Evolutionary conservation across 1,284 basidiomycete genomes (phyloP).

Genomic region (Wallemia ichthyophaga): DNA sequence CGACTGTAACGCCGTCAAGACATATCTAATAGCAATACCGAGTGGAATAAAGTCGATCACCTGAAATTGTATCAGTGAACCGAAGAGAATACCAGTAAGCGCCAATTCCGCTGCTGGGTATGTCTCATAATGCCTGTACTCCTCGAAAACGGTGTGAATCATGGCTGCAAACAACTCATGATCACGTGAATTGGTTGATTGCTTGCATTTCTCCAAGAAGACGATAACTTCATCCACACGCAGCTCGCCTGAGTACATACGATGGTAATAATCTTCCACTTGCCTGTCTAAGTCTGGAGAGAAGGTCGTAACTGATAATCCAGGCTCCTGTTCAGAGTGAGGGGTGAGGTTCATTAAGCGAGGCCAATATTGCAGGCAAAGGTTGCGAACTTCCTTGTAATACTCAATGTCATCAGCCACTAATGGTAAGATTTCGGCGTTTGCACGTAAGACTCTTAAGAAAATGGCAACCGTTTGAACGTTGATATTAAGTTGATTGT

Average conservation of each 20-base stretch:
- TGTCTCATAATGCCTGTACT: slow-evolving; percentile 97
- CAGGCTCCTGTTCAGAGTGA: slow-evolving; percentile 61
- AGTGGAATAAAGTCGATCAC: slow-evolving; percentile 85
- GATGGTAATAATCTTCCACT: slow-evolving; percentile 81
- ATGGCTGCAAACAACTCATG: slow-evolving; percentile 96
- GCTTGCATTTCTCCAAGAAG: slow-evolving; percentile 57
- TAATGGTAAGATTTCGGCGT: slow-evolving; percentile 15
- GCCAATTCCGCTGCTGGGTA: slow-evolving; percentile 80
- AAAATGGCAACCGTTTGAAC: slow-evolving; percentile 73
- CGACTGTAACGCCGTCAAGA: slow-evolving; percentile 72
- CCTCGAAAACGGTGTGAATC: slow-evolving; percentile 96
- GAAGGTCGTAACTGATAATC: slow-evolving; percentile 67
- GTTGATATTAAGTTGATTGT: slow-evolving; percentile 46
- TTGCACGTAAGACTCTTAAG: slow-evolving; percentile 43
- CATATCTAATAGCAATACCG: slow-evolving; percentile 87
- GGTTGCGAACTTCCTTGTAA: slow-evolving; percentile 72
- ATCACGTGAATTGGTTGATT: slow-evolving; percentile 50
- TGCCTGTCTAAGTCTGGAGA: slow-evolving; percentile 65
- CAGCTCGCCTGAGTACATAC: slow-evolving; percentile 81
- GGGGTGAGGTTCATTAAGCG: slow-evolving; percentile 87
- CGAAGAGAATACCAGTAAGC: slow-evolving; percentile 90
- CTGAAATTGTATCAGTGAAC: slow-evolving; percentile 76
- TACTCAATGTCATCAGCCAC: slow-evolving; percentile 42
- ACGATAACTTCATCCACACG: slow-evolving; percentile 78
- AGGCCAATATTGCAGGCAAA: slow-evolving; percentile 82